These are phyloP conservation scores for Lasiosphaeria ovina DNA, from an alignment of 495 filamentous ascomycete genomes.

Conservation along the genomic window DNA sequence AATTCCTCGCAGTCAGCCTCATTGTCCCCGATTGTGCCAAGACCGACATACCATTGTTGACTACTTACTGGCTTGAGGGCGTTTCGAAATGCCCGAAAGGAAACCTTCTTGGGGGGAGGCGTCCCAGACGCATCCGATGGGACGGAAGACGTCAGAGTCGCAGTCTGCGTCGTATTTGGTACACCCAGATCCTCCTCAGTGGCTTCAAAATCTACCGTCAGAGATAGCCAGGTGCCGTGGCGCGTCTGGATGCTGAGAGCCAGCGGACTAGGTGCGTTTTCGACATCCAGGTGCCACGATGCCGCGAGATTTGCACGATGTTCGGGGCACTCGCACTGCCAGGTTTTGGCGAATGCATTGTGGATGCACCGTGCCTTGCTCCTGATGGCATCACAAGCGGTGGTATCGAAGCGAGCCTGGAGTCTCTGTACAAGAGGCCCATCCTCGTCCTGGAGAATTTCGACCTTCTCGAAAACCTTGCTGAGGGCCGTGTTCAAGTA, in stretches of 20 bases:
- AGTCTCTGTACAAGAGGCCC: slow-evolving; percentile 6
- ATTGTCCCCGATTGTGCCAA: too few relatives aligned
- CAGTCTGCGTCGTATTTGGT: neutral
- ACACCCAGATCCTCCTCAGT: neutral
- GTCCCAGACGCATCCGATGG: neutral
- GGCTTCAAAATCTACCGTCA: neutral
- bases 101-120: too few relatives aligned
- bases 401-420: neutral
- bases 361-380: neutral
- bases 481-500: slow-evolving; percentile 12
- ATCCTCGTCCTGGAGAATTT: slow-evolving; percentile 9
- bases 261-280: slow-evolving; percentile 1
- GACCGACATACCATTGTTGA: too few relatives aligned
- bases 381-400: neutral
- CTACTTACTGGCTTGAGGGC: too few relatives aligned
- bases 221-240: neutral
- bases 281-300: neutral
- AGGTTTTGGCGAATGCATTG: neutral
- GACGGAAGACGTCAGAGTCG: neutral
- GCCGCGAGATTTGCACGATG: neutral
- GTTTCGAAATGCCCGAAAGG: too few relatives aligned
- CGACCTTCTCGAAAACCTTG: slow-evolving; percentile 10
- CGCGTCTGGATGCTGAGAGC: neutral
- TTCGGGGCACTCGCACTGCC: neutral
- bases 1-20: too few relatives aligned